Percentiles rank a stretch among this genome's conserved stretches.
phyloP scores from a whole-genome alignment of 306 rosid genomes.

The Fragaria vesca region DNA sequence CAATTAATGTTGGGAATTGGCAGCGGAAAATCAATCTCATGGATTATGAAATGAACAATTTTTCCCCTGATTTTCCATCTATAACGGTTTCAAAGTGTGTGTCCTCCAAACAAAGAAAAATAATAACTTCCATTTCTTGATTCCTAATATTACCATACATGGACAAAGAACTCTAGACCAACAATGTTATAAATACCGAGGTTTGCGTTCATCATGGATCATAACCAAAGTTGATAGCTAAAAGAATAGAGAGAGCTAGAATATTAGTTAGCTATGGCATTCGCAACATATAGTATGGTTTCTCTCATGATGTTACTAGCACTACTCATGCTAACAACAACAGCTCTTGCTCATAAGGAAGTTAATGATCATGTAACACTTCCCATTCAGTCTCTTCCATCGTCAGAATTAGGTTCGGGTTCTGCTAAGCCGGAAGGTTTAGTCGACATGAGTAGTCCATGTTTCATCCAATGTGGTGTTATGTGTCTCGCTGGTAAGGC shows the following conservation, averaged over 20 bases:
- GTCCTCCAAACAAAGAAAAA: no score
- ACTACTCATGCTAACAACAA: neutral
- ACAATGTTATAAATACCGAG: neutral
- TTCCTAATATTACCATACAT: neutral
- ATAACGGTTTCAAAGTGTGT: no score
- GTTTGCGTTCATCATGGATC: no score
- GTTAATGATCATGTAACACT: neutral
- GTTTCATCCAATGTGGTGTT: neutral
- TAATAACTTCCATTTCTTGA: no score
- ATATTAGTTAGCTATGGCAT: neutral
- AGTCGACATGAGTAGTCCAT: neutral
- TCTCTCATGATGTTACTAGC: neutral
- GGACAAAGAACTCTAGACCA: neutral
- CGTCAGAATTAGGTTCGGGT: neutral
- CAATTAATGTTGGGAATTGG: no score
- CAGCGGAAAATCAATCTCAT: no score
- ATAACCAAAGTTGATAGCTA: neutral
- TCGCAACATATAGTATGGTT: no score
- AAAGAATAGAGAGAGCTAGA: no score
- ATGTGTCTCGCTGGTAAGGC: neutral
- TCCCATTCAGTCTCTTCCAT: neutral
- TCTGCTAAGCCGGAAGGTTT: neutral
- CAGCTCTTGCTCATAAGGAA: neutral
- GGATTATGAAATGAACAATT: no score
- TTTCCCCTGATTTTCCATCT: no score